Evolutionary conservation across 208 protist genomes (phyloP), one percentile per base, ranked within the genome.

Genomic region (Leishmania major): DNA sequence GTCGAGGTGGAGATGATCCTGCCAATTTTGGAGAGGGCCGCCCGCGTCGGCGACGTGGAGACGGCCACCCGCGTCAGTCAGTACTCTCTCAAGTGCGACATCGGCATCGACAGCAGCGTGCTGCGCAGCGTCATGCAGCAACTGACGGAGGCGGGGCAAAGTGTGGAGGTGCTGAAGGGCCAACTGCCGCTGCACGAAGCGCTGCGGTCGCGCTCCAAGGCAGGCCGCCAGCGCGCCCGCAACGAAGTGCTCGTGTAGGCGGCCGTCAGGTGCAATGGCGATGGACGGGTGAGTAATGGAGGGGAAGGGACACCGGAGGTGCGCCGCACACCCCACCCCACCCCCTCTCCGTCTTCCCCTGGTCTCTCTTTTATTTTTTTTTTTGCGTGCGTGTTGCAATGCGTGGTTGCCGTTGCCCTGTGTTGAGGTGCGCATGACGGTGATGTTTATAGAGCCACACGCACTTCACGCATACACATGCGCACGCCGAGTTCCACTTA

Each of bases 1-100:
- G 89, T 97, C 10, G 94, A 97, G 92, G 90, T 96, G 82, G 94
- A 97, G 82, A 97, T 97, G 94, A 87, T 97, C 51, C 80, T 97
- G 72, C 92, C 92, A 0, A 95, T 96, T 28, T 35, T 97, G 11
- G 94, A 97, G 84, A 90, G 94, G 0, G 94, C 92, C 43, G 94
- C 92, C 15, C 87, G 90, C 47, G 94, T 84, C 43, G 94, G 94
- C 19, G 94, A 97, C 67, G 92, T 84, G 19, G 92, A 94, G 67
- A 95, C 92, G 57, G 94, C 91, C 25, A 92, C 92, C 64, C 89
- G 87, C 62, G 66, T 97, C 53, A 94, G 91, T 71, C 88, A 95
- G 74, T 96, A 91, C 77, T 86, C 94, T 17, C 89, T 97, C 53
- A 91, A 96, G 80, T 95, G 91, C 71, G 94, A 97, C 78, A 88